These are phyloP conservation scores for Hondaea fermentalgiana DNA, from an alignment of 108 stramenopile genomes.

Conservation along the genomic window DNA sequence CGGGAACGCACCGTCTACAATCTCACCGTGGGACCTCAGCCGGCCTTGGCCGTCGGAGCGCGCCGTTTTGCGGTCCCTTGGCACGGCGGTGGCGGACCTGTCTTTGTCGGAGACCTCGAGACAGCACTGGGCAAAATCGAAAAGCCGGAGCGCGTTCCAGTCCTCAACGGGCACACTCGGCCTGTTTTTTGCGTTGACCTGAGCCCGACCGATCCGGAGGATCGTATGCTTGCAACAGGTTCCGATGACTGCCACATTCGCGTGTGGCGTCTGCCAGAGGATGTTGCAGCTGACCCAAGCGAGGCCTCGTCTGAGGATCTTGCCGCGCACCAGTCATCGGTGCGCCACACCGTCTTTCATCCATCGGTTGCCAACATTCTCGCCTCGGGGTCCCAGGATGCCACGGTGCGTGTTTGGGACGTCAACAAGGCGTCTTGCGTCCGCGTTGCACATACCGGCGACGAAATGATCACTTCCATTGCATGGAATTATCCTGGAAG, in stretches of 20 bases:
- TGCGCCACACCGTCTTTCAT: not conserved
- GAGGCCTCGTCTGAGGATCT: not conserved
- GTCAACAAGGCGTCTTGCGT: not conserved
- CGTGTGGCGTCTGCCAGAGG: not conserved
- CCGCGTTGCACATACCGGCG: not conserved
- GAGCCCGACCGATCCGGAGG: not conserved
- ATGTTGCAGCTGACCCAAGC: not conserved
- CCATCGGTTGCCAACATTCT: not conserved
- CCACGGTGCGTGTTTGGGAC: not conserved
- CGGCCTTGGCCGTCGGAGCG: not conserved
- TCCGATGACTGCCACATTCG: slow-evolving; percentile 3
- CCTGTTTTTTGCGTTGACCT: not conserved
- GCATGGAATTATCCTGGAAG: not conserved
- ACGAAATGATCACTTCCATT: not conserved
- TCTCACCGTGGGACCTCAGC: not conserved
- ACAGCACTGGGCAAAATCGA: not conserved
- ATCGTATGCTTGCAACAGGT: not conserved
- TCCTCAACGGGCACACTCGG: not conserved
- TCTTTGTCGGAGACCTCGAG: not conserved
- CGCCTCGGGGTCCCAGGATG: not conserved
- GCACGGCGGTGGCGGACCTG: slow-evolving; percentile 11
- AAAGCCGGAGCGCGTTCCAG: not conserved
- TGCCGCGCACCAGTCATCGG: not conserved
- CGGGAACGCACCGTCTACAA: not conserved
- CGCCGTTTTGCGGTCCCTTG: not conserved